These are phyloP conservation scores for Eucalyptus cloeziana DNA, from an alignment of 345 rosid genomes.

Conservation along the genomic window DNA sequence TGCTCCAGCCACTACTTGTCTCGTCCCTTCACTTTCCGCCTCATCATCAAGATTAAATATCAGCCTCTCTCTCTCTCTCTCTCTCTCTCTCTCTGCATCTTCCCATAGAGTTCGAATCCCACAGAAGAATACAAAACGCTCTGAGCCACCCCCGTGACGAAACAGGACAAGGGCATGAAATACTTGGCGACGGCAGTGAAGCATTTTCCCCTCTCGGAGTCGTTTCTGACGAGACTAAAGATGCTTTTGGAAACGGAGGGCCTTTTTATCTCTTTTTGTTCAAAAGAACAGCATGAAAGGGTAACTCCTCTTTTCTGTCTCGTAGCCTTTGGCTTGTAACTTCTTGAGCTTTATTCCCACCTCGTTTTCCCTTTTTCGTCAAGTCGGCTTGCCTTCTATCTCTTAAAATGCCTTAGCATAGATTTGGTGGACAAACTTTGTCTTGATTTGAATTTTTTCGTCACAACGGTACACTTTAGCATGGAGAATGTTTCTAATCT, in stretches of 20 bases:
- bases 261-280: background rate
- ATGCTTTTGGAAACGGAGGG: background rate
- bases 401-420: background rate
- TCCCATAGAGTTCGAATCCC: background rate
- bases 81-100: background rate
- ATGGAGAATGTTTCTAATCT: background rate
- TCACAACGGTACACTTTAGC: background rate
- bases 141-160: background rate
- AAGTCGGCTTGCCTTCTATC: background rate
- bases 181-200: background rate
- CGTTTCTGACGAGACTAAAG: background rate
- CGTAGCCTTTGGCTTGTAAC: background rate
- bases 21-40: background rate
- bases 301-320: background rate
- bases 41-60: background rate
- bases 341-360: background rate
- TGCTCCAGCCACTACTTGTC: background rate
- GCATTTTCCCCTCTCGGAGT: background rate
- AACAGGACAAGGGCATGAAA: background rate
- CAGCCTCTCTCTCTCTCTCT: background rate
- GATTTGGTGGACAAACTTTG: background rate
- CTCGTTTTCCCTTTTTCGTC: background rate
- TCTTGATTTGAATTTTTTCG: background rate
- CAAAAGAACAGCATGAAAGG: background rate
- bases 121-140: background rate